Conservation (phyloP, 225 moss, liverwort and hornwort species). For the Bryoerythrophyllum caledonicum region DNA sequence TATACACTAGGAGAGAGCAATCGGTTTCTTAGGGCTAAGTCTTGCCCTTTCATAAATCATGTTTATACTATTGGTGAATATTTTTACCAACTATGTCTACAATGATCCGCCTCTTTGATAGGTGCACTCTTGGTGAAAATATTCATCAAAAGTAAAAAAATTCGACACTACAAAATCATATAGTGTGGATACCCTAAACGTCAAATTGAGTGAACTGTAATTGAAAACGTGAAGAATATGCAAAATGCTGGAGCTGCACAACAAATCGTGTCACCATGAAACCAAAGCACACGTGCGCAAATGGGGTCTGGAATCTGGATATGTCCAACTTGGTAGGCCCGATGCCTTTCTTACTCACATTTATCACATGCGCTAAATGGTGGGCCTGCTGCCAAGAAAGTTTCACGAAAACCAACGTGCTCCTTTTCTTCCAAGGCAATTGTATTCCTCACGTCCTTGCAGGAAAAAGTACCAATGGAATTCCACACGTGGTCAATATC, state of each 20-base stretch:
- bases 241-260: not conserved
- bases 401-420: not conserved
- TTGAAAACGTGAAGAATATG: not conserved
- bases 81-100: no score
- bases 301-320: not conserved
- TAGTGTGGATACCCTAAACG: no score
- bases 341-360: slow-evolving; percentile 8
- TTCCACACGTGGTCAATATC: not conserved
- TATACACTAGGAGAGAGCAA: no score
- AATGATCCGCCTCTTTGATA: no score
- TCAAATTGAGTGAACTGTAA: no score
- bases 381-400: not conserved
- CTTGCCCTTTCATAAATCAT: no score
- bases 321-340: not conserved
- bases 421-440: not conserved
- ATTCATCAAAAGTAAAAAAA: no score
- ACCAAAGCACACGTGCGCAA: not conserved
- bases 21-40: no score
- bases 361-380: slow-evolving; percentile 16
- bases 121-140: no score
- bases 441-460: not conserved
- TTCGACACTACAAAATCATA: no score
- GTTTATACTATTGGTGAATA: no score
- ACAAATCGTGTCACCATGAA: not conserved
- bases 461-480: not conserved